A percentile compares a stretch with the other conserved stretches of the same genome.
These are phyloP conservation scores for Annulohypoxylon moriforme DNA, from an alignment of 495 filamentous ascomycete genomes.

Conservation along the genomic window DNA sequence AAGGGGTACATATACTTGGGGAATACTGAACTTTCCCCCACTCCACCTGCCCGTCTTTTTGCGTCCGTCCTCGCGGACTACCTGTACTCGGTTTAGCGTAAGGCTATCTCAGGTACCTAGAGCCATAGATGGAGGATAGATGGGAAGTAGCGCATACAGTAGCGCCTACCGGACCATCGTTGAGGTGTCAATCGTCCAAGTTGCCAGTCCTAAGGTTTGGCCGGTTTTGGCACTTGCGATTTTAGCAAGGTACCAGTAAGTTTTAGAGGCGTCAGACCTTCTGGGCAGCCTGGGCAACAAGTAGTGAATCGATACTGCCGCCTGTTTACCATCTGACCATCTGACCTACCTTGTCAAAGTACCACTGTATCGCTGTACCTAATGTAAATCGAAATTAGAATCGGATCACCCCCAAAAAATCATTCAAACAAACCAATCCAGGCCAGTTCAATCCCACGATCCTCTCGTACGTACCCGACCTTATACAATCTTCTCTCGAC, in stretches of 20 bases:
- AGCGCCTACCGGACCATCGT: neutral
- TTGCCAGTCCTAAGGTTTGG: neutral
- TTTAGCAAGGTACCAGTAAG: slow-evolving; percentile 1
- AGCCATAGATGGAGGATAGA: neutral
- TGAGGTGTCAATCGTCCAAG: neutral
- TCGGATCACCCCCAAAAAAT: slow-evolving; percentile 11
- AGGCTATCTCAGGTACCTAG: slow-evolving; percentile 3
- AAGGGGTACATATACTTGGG: neutral
- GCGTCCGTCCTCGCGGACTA: slow-evolving; percentile 9
- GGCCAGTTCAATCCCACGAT: neutral
- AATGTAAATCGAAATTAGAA: slow-evolving; percentile 39
- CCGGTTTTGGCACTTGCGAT: neutral
- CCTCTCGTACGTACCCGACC: neutral
- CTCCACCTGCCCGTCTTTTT: neutral
- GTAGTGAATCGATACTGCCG: neutral
- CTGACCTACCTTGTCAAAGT: neutral
- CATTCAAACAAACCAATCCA: slow-evolving; percentile 12
- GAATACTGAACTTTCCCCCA: neutral
- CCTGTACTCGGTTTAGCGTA: neutral
- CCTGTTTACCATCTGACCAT: slow-evolving; percentile 29
- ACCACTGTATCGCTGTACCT: neutral
- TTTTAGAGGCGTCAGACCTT: neutral
- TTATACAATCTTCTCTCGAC: neutral
- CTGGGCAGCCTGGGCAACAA: neutral
- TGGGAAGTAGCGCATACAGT: neutral